These are phyloP conservation scores for Apophysomyces variabilis DNA, from an alignment of 371 early-diverging fungal genomes.

Conservation along the genomic window DNA sequence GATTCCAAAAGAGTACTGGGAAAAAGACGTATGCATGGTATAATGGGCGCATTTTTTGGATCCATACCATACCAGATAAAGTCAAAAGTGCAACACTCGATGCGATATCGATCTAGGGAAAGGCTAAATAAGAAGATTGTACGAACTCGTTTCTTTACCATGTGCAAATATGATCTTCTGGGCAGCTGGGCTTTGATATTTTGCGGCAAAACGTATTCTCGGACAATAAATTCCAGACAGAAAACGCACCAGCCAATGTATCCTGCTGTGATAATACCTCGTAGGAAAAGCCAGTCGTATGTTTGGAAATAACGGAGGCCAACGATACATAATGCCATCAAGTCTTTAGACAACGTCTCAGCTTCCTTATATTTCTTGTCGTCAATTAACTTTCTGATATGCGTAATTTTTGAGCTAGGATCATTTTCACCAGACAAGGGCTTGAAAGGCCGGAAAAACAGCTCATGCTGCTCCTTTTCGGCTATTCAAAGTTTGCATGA, in stretches of 20 bases:
- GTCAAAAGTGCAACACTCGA: conserved; percentile 42
- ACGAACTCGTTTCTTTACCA: neutral
- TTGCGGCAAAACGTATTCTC: conserved; percentile 39
- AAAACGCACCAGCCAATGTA: conserved; percentile 93
- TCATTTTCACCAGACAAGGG: conserved; percentile 56
- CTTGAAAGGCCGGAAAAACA: conserved; percentile 79
- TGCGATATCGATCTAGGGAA: conserved; percentile 45
- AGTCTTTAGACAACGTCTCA: conserved; percentile 58
- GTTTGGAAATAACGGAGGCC: conserved; percentile 95
- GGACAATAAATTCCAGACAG: conserved; percentile 75
- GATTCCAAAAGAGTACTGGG: conserved; percentile 87
- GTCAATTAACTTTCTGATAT: conserved; percentile 68
- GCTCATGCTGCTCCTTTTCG: conserved; percentile 72
- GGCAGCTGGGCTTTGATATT: neutral
- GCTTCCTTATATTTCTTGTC: conserved; percentile 66
- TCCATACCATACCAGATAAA: conserved; percentile 56
- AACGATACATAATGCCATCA: conserved; percentile 70
- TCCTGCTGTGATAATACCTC: conserved; percentile 84
- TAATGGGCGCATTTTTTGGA: conserved; percentile 78
- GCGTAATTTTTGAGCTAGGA: conserved; percentile 54
- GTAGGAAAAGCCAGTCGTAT: conserved; percentile 94
- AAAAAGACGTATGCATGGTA: conserved; percentile 89
- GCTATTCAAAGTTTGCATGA: conserved; percentile 36
- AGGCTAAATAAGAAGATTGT: neutral
- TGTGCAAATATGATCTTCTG: neutral